These are phyloP conservation scores for Colletotrichum sansevieriae DNA, from an alignment of 2,329 filamentous ascomycete species.

Conservation along the genomic window DNA sequence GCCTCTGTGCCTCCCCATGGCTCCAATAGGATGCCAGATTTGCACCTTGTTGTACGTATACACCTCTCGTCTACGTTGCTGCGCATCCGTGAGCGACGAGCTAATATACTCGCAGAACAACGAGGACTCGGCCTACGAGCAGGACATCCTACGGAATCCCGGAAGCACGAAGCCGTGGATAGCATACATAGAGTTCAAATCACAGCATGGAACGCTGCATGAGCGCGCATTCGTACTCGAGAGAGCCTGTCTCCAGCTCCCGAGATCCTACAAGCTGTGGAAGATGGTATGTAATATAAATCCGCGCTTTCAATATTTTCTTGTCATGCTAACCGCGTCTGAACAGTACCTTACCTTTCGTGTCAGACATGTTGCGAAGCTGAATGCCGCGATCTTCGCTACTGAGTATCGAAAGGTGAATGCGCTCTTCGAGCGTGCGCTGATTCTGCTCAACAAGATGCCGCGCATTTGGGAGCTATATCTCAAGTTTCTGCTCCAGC, in stretches of 20 bases:
- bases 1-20: constrained; percentile 47
- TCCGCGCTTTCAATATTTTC: background rate
- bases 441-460: constrained; percentile 98
- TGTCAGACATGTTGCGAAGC: constrained; percentile 81
- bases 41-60: constrained; percentile 62
- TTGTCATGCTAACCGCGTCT: constrained; percentile 16
- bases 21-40: constrained; percentile 59
- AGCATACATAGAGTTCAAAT: constrained; percentile 91
- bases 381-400: constrained; percentile 85
- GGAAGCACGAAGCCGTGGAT: constrained; percentile 95
- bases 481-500: constrained; percentile 87
- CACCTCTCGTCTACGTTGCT: background rate
- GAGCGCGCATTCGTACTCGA: constrained; percentile 93
- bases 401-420: constrained; percentile 94
- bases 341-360: constrained; percentile 85
- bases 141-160: constrained; percentile 89
- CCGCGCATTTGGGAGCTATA: constrained; percentile 99
- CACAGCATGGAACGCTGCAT: constrained; percentile 83
- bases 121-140: constrained; percentile 95
- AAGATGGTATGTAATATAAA: constrained; percentile 75
- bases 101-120: constrained; percentile 70
- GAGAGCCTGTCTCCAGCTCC: constrained; percentile 88
- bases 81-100: constrained; percentile 8
- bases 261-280: constrained; percentile 98
- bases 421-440: constrained; percentile 89